Evolutionary conservation across 148 eudicot species (phyloP).

Genomic region (Silene latifolia): DNA sequence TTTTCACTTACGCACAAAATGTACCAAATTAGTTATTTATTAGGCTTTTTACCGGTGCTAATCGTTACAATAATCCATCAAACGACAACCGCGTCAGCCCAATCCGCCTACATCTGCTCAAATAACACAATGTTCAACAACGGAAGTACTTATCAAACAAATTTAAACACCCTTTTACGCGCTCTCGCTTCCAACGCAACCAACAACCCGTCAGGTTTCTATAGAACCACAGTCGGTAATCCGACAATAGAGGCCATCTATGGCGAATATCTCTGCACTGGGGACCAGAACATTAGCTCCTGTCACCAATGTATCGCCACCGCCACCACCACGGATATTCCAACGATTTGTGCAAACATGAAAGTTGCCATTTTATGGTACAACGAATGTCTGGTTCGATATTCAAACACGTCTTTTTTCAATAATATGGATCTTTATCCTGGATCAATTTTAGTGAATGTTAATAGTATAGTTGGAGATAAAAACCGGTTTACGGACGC

Average conservation of each 20-base stretch:
- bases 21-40: not conserved
- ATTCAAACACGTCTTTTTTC: too few species aligned
- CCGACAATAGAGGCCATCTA: not conserved
- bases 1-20: not conserved
- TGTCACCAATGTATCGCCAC: conserved; percentile 18
- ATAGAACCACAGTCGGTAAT: conserved; percentile 22
- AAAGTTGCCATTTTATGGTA: too few species aligned
- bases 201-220: conserved; percentile 30
- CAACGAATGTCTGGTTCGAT: too few species aligned
- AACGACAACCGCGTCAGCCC: not conserved
- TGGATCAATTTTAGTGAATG: too few species aligned
- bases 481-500: too few species aligned
- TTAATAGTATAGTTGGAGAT: too few species aligned
- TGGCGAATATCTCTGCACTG: conserved; percentile 27
- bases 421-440: too few species aligned
- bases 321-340: conserved; percentile 8
- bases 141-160: conserved; percentile 32
- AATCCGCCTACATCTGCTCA: not conserved
- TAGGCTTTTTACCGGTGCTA: not conserved
- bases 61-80: not conserved
- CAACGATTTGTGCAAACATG: not conserved
- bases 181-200: conserved; percentile 31
- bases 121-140: conserved; percentile 22
- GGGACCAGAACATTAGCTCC: not conserved
- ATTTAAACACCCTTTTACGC: conserved; percentile 34